Evolutionary conservation across 164 flowering plant species (phyloP), one percentile per base, ranked within the genome.

Genomic region (Warburgia ugandensis): DNA sequence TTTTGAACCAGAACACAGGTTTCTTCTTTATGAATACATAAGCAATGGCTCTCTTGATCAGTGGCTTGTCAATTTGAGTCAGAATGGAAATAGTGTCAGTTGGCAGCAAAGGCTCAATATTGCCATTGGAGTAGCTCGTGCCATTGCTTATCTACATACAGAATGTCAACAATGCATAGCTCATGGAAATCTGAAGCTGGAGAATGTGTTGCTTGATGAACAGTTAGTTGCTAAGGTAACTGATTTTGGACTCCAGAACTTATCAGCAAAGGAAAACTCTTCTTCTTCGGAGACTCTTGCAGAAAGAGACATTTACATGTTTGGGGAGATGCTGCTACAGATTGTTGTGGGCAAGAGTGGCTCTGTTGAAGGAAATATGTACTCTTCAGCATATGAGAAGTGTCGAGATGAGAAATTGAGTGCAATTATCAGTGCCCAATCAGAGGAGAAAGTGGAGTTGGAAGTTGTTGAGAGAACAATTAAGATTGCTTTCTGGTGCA

Each of bases 401-500:
- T 25, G 40, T 33, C 43, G 55, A 52, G 56, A 60, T 41, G 49
- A 35, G 52, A 57, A 54, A 26, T 39, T 45, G 4, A 19, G 14
- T 28, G 38, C 12, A 21, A 19, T 54, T 21, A 21, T 20, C 21
- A 48, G 29, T 10, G 7, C 16, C 13, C n/a, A 21, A 29, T 13
- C 29, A 35, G 56, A 49, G 19, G 61, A 5, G 16, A 32, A 41
- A 0, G 56, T 42, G 27, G 68, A 55, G 35, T 41, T 40, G 56
- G 72, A 68, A 41, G 63, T 57, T 16, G 62, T 75, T 12, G 74
- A 73, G 43, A 62, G 78, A 61, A 68, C 60, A 0, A 44, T 64
- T 25, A 68, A 70, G 50, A 73, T 75, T 51, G 74, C 80, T 17
- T 56, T 78, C 22, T 78, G 83, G 80, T 78, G 83, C 62, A 52